Evolutionary conservation across 495 filamentous ascomycete species (phyloP), one percentile per base, ranked within the genome.

Genomic region (Talaromyces ruber): DNA sequence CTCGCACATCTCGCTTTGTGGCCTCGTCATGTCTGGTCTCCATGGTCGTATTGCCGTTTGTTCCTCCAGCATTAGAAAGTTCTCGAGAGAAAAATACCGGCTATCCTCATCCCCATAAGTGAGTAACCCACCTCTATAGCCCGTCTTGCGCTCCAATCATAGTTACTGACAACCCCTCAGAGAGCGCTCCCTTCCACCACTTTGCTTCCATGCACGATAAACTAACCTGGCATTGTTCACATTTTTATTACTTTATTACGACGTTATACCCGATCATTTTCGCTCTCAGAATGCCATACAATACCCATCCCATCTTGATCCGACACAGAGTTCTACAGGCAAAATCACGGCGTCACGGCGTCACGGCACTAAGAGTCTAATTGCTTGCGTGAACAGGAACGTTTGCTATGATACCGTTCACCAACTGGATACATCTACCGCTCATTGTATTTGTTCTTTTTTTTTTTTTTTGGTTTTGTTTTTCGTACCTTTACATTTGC

Each of bases 141-240:
- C 5, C 0, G 39, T 26, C 28, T 34, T 60, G 12, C 18, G 24
- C 51, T 32, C 24, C 29, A 34, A 28, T 16, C 34, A 37, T 58
- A 63, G 34, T 58, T 7, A 34, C 57, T 39, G 4, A 59, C 26
- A 14, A 9, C 6, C 21, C 12, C 29, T 11, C 47, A 62, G 34
- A 30, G 29, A 54, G 6, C 61, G 71, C 30, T 65, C 71, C 5
- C 68, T 76, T 28, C 77, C 77, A 55, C 76, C 76, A 25, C 77
- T 79, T 18, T 79, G 77, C 66, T 79, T 78, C 67, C 77, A 79
- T 63, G 73, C 77, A 25, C 73, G 77, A 53, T 79, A 76, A 63
- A 53, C 58, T 26, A 37, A 47, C 43, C 45, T 16, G 29, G 16
- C 24, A 12, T 26, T 39, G 24, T 61, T 58, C 56, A 2, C 22